Evolutionary conservation across 164 flowering plant species (phyloP).

Genomic region (Pachysandra terminalis): DNA sequence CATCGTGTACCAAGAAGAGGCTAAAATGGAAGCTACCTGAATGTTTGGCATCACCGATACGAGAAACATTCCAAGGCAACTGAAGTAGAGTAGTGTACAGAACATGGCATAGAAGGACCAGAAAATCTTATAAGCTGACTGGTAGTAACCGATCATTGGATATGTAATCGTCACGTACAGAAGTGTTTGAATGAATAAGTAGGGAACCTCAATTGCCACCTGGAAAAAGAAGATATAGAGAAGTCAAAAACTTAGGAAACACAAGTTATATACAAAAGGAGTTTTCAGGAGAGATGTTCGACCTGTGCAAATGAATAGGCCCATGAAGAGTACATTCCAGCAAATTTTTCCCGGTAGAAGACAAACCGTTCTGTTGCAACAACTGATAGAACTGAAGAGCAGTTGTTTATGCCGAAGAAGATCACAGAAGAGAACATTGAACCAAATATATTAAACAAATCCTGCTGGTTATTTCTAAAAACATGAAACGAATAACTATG

Average conservation of each 20-base stretch:
- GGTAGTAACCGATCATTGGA: slow-evolving; percentile 36
- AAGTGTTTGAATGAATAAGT: slow-evolving; percentile 32
- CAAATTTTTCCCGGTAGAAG: slow-evolving; percentile 61
- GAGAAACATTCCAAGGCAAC: slow-evolving; percentile 46
- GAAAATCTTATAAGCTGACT: slow-evolving; percentile 39
- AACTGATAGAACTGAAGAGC: slow-evolving; percentile 48
- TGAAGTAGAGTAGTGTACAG: slow-evolving; percentile 34
- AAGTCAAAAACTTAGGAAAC: neutral
- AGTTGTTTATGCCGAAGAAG: slow-evolving; percentile 56
- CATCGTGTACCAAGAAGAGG: slow-evolving; percentile 25
- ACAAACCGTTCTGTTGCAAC: slow-evolving; percentile 54
- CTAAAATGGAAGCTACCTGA: slow-evolving; percentile 29
- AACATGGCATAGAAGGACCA: slow-evolving; percentile 43
- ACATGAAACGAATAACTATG: slow-evolving; percentile 1
- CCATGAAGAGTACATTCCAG: slow-evolving; percentile 77
- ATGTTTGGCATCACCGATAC: slow-evolving; percentile 37
- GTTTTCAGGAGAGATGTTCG: neutral
- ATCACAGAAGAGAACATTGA: slow-evolving; percentile 39
- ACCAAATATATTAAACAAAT: slow-evolving; percentile 52
- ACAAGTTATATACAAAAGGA: too few species aligned
- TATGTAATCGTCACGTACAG: slow-evolving; percentile 36
- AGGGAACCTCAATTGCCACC: slow-evolving; percentile 53
- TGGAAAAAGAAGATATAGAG: slow-evolving; percentile 3
- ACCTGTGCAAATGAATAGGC: slow-evolving; percentile 75
- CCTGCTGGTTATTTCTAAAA: slow-evolving; percentile 47